Base-by-base conservation (phyloP, 331 rosid genomes). In the Pyracantha coccinea region DNA sequence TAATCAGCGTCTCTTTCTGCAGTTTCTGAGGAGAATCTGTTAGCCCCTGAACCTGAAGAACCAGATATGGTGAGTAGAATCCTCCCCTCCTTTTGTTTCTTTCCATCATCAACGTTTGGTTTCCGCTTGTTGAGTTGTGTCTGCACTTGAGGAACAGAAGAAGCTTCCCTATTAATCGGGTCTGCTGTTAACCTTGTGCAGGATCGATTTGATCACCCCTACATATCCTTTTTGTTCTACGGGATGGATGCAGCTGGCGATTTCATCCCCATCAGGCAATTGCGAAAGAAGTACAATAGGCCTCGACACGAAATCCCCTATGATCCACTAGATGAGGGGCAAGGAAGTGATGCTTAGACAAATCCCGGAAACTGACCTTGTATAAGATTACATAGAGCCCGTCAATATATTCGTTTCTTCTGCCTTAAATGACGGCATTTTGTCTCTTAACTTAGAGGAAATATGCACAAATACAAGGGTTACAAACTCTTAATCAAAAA, bases 191-290 rank as follows among this genome's bases (percentile, higher is more conserved):
- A 72, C 25, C 66, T 35, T 69, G 25, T 79, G 21, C 92, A 91
- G 98, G 89, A 79, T 53, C 89, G 88, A 47, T 85, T 91, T 76
- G 97, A 93, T 82, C 98, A 91, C 78, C 98, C 98, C 5, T 91
- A 89, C 74, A 19, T 82, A 75, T 91, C 97, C 64, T 91, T 93
- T 84, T 80, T 93, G 64, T 93, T 91, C 86, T 87, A 91, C 17
- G 98, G 98, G 82, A 80, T 84, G 96, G 97, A 93, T 73, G 69
- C 92, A 23, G 96, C 94, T 28, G 98, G 98, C 24, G 97, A 93
- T 80, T 91, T 85, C 88, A 93, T 93, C 83, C 97, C 97, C 27
- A 83, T 93, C 75, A 93, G 81, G 86, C 96, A 93, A 86, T 84
- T 93, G 60, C 88, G 97, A 1, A 97, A 93, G 83, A 93, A 91